Base-by-base conservation (phyloP, 1,284 basidiomycete genomes). In the Sparassis latifolia region DNA sequence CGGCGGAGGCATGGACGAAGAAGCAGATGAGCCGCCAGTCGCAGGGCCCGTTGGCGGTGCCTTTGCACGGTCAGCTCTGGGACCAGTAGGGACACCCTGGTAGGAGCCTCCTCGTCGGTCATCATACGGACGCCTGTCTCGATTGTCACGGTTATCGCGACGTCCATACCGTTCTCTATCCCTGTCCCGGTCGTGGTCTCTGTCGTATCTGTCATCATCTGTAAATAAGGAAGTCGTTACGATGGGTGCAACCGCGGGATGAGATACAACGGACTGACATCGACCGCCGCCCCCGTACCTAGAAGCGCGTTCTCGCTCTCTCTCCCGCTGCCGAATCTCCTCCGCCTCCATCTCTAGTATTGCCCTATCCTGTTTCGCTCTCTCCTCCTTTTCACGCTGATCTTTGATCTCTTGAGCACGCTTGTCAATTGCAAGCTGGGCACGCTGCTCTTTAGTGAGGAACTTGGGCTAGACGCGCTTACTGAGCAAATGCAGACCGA, bases 381-480 rank as follows among this genome's bases (percentile, higher is more conserved):
- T 68, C 43, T 89, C 82, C 32, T 82, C 79, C 48, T 73, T 79
- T 53, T 80, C 80, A 55, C 76, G 82, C 61, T 88, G 78, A 45
- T 80, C 82, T 51, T 72, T 77, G 50, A 92, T 86, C 66, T 91
- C 92, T 55, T 82, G 79, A 47, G 82, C 77, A n/a, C 92, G 84
- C 62, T 91, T 88, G 37, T 85, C 83, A 55, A 96, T 88, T 1
- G 93, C 94, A 38, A 95, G 71, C 61, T 83, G 82, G n/a, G 89
- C 89, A 43, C 92, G 82, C 62, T 94, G 86, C 58, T 92, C 89
- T 68, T 88, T 95, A 3, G 88, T 82, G 20, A 96, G 75, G 72
- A 96, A 96, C 66, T 82, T 93, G 33, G 92, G 92, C 91, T 94
- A 33, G 20, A 47, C 28, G 20, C 44, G 48, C 46, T 37, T 42